phyloP scores from a whole-genome alignment of 1,284 basidiomycete genomes.

The Malassezia dermatis region DNA sequence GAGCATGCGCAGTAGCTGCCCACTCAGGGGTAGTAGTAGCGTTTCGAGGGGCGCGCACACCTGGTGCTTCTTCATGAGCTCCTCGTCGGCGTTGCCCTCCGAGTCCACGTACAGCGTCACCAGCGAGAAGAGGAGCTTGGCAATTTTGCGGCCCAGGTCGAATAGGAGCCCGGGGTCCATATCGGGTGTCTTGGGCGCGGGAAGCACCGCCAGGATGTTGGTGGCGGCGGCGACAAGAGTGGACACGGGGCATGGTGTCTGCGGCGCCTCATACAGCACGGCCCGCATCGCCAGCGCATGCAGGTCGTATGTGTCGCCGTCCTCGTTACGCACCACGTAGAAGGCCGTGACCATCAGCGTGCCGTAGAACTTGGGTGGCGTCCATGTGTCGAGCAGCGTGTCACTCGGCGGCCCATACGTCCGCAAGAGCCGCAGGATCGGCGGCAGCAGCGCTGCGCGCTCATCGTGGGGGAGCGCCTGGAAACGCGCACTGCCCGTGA shows the following conservation, averaged over 20 bases:
- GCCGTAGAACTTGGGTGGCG: neutral
- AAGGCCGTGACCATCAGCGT: neutral
- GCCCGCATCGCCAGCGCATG: neutral
- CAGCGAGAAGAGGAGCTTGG: neutral
- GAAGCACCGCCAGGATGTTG: neutral
- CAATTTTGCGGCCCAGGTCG: slow-evolving; percentile 1
- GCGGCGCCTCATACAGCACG: neutral
- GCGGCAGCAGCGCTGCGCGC: neutral
- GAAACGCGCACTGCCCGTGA: neutral
- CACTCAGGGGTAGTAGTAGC: neutral
- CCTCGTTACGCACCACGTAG: neutral
- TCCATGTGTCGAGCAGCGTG: neutral
- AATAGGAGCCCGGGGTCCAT: neutral
- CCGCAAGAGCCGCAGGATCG: neutral
- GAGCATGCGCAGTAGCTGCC: neutral
- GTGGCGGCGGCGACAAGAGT: neutral
- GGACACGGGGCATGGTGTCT: neutral
- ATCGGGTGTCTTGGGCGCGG: neutral
- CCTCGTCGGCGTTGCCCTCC: neutral
- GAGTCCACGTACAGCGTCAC: neutral
- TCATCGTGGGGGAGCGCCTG: neutral
- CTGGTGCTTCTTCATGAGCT: neutral
- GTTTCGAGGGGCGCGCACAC: neutral
- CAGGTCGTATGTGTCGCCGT: neutral
- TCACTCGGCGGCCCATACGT: neutral